Evolutionary conservation across 2,329 filamentous ascomycete genomes (phyloP), one percentile per base, ranked within the genome.

Genomic region (Davidsoniella eucalypti): DNA sequence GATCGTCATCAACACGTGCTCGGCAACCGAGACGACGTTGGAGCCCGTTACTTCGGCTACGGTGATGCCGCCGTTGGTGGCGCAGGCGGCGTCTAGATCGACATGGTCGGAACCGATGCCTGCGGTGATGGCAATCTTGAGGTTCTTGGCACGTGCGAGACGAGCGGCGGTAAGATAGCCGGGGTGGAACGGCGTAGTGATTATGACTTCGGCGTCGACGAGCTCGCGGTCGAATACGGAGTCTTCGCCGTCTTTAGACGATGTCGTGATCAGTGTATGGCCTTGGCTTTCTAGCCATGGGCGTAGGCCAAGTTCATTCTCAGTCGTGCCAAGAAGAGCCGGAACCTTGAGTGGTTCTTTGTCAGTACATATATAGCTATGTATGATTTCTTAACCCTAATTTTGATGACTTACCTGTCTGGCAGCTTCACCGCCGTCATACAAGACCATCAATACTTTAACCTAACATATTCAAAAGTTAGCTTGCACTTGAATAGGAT

Each of bases 1-100:
- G 69, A 96, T 96, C 66, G 92, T 98, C 92, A 98, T 96, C 71
- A 98, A 70, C 60, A 98, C 92, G 72, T 98, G 92, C 78, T 98
- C 92, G 54, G 92, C 92, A 56, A 98, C 92, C 47, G 92, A 96
- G 61, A 95, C 88, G 61, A 98, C 92, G 67, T 98, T 98, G 71
- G 84, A 93, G 64, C 92, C 92, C 8, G 92, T 98, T 57, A 98
- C 92, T 69, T 98, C 92, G 56, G 87, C 88, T 55, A 98, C 92
- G 59, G 88, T 98, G 70, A 96, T 72, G 65, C 92, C 92, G 62
- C 90, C 90, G 67, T 98, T 98, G 70, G 88, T 95, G 73, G 82
- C 88, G 83, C 96, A 96, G 67, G 92, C 92, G 42, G 85, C 87
- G 66, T 96, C 80, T 56, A 96, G 79, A 71, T 98, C 92, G 65